Percentiles rank a stretch among this genome's conserved stretches.
These are phyloP conservation scores for Zygosaccharomyces kombuchaensis DNA, from an alignment of 805 yeast genomes.

Conservation along the genomic window DNA sequence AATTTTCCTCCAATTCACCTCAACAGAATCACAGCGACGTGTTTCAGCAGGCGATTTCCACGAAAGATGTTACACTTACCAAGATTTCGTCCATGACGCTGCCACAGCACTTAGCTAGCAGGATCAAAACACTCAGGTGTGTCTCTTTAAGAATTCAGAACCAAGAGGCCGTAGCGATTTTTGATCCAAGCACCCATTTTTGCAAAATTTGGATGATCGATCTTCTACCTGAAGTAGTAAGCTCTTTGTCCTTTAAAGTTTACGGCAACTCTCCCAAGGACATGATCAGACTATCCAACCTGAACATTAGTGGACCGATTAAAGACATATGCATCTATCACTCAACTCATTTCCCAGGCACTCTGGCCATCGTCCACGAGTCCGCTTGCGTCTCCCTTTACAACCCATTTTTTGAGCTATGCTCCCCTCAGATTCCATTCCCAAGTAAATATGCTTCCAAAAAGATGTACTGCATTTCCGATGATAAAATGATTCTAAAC, in stretches of 20 bases:
- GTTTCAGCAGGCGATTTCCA: conserved; percentile 34
- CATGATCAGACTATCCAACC: conserved; percentile 16
- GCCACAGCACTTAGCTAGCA: conserved; percentile 22
- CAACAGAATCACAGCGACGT: conserved; percentile 12
- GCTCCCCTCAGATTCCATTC: conserved; percentile 38
- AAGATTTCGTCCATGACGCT: conserved; percentile 45
- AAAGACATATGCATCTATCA: conserved; percentile 10
- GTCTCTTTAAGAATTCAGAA: conserved; percentile 38
- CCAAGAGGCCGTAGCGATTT: conserved; percentile 59
- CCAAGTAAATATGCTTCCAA: conserved; percentile 31
- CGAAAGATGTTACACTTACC: conserved; percentile 70
- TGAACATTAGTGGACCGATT: conserved; percentile 8
- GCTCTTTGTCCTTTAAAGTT: conserved; percentile 26
- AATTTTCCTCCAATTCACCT: conserved; percentile 25
- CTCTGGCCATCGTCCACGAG: conserved; percentile 14
- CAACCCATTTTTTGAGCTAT: conserved; percentile 30
- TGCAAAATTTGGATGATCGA: conserved; percentile 47
- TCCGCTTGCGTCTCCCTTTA: conserved; percentile 35
- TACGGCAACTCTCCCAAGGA: conserved; percentile 29
- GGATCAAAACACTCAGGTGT: conserved; percentile 12
- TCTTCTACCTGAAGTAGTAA: conserved; percentile 24
- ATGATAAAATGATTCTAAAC: conserved; percentile 34
- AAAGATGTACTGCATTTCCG: conserved; percentile 46
- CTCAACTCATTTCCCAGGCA: conserved; percentile 14
- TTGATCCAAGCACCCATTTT: conserved; percentile 40